phyloP scores from a whole-genome alignment of 257 asterid species.

The Ballota nigra region DNA sequence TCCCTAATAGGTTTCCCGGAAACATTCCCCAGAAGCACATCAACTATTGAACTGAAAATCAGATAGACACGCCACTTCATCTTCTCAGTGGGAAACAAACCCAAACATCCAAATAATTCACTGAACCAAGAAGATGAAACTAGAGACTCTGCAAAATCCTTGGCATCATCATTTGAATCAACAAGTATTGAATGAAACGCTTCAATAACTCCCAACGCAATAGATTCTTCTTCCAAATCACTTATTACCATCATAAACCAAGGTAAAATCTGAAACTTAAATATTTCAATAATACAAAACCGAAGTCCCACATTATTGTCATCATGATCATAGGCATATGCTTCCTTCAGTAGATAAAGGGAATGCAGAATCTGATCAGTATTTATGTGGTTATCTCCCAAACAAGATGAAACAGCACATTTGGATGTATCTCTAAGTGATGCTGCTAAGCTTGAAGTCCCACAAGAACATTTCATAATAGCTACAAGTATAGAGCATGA shows the following conservation, averaged over 20 bases:
- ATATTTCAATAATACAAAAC: conserved; percentile 43
- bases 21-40: conserved; percentile 63
- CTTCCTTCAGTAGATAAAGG: conserved; percentile 88
- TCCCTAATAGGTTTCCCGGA: conserved; percentile 70
- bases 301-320: conserved; percentile 41
- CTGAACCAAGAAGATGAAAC: conserved; percentile 89
- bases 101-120: conserved; percentile 78
- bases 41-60: conserved; percentile 59
- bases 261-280: conserved; percentile 57
- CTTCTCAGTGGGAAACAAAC: conserved; percentile 68
- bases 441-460: conserved; percentile 48
- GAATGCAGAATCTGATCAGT: conserved; percentile 64
- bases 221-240: conserved; percentile 68
- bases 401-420: conserved; percentile 49
- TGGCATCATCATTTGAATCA: conserved; percentile 45
- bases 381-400: conserved; percentile 37
- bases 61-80: conserved; percentile 66
- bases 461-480: conserved; percentile 67
- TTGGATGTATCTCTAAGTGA: conserved; percentile 59
- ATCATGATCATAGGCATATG: conserved; percentile 50
- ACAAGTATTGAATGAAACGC: conserved; percentile 61
- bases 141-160: conserved; percentile 50
- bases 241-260: conserved; percentile 64
- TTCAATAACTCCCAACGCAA: conserved; percentile 74
- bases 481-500: conserved; percentile 71